Percentiles rank a stretch among this genome's conserved stretches.
Evolutionary conservation across 768 basidiomycete species (phyloP).

Genomic region (Pisolithus microcarpus): DNA sequence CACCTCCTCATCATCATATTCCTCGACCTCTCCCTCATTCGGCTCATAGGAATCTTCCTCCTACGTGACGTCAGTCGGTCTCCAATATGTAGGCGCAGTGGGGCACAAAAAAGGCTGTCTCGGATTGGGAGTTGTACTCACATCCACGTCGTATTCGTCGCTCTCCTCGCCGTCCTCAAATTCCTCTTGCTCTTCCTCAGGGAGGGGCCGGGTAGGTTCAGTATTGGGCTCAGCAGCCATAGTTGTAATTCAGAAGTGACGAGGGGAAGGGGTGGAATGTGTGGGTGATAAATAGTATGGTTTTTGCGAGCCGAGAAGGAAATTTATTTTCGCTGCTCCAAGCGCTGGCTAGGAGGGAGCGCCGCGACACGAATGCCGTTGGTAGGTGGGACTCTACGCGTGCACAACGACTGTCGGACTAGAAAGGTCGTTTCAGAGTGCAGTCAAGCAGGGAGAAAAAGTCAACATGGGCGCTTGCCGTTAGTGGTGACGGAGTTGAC

Average conservation of each 20-base stretch:
- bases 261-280: neutral
- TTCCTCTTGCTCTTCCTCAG: slow-evolving; percentile 5
- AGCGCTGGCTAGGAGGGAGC: too few relatives aligned
- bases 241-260: neutral
- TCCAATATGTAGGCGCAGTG: neutral
- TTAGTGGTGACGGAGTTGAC: slow-evolving; percentile 7
- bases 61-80: slow-evolving; percentile 9
- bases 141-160: too few relatives aligned
- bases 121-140: slow-evolving; percentile 2
- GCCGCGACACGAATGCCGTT: slow-evolving; percentile 3
- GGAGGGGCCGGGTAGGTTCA: slow-evolving; percentile 5
- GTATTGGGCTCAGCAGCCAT: slow-evolving; percentile 18
- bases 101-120: neutral
- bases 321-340: too few relatives aligned
- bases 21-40: slow-evolving; percentile 8
- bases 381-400: neutral
- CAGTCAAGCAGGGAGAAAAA: neutral
- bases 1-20: slow-evolving; percentile 1
- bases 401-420: neutral
- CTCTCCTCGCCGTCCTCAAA: slow-evolving; percentile 12
- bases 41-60: slow-evolving; percentile 7
- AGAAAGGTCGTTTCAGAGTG: neutral
- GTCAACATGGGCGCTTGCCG: neutral
- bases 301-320: too few relatives aligned
- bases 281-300: neutral